Conservation (phyloP, 257 asterid species). For the Solanum appendiculatum region DNA sequence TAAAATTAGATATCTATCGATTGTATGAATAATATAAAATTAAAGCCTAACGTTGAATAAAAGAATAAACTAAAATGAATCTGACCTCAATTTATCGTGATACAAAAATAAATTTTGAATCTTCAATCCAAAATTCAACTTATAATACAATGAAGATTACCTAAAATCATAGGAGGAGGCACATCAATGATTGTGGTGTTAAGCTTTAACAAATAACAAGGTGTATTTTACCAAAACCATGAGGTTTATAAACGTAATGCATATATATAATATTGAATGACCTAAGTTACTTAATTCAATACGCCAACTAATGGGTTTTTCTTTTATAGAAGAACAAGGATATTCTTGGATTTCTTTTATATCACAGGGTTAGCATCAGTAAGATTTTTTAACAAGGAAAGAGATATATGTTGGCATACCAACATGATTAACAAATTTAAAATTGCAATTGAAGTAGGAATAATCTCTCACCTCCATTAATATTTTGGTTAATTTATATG, state of each 20-base stretch:
- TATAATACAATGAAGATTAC: background rate
- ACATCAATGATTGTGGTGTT: background rate
- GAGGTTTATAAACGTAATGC: background rate
- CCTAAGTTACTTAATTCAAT: background rate
- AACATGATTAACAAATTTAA: background rate
- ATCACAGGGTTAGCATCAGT: background rate
- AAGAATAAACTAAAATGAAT: background rate
- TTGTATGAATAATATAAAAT: background rate
- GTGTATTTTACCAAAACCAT: background rate
- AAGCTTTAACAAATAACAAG: background rate
- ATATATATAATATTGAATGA: background rate
- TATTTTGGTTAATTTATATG: background rate
- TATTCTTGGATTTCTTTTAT: background rate
- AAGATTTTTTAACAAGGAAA: background rate
- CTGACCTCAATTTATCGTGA: background rate
- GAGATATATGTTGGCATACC: background rate
- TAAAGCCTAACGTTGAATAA: background rate
- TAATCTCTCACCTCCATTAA: background rate
- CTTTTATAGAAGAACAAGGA: background rate
- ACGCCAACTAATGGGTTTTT: background rate
- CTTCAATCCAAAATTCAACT: background rate
- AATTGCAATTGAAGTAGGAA: background rate
- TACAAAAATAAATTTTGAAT: background rate
- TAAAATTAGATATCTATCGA: background rate
- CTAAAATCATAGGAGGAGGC: background rate